Conservation (phyloP, 139 green algal species). For the Gonium pectorale region DNA sequence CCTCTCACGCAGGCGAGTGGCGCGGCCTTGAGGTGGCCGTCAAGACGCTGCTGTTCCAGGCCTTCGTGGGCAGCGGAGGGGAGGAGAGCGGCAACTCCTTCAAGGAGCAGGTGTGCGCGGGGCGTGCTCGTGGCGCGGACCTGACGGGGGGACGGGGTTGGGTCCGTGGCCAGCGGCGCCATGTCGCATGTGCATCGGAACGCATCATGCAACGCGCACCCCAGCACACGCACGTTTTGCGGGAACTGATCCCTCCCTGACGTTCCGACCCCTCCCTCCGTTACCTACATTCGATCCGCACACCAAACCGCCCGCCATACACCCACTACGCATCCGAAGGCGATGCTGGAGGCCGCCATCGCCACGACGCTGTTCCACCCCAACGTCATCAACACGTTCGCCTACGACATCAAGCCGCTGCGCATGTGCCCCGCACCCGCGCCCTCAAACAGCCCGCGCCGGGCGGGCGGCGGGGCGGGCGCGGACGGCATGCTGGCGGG, state of each 20-base stretch:
- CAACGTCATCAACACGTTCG: slow-evolving; percentile 60
- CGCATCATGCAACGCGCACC: no score
- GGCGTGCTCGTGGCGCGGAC: no score
- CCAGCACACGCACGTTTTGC: background rate
- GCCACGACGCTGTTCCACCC: slow-evolving; percentile 48
- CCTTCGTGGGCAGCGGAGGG: background rate
- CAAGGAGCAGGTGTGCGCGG: slow-evolving; percentile 34
- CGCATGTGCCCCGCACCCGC: slow-evolving; percentile 26
- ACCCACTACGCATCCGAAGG: no score
- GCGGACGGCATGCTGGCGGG: no score
- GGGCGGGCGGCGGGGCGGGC: background rate
- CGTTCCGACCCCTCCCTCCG: background rate
- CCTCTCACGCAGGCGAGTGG: slow-evolving; percentile 45
- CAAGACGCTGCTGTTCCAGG: slow-evolving; percentile 63
- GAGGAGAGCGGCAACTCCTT: slow-evolving; percentile 36
- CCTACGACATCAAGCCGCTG: slow-evolving; percentile 52
- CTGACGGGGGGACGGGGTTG: no score
- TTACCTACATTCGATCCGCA: no score
- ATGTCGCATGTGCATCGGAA: no score
- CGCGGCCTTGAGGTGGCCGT: slow-evolving; percentile 55
- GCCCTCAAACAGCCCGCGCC: background rate
- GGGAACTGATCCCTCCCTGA: background rate
- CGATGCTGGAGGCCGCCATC: slow-evolving; percentile 62
- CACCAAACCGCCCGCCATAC: no score
- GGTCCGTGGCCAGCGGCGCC: no score